A percentile compares a stretch with the other conserved stretches of the same genome.
Conservation (phyloP, 2,329 filamentous ascomycete genomes). For the Aspergillus sp. region DNA sequence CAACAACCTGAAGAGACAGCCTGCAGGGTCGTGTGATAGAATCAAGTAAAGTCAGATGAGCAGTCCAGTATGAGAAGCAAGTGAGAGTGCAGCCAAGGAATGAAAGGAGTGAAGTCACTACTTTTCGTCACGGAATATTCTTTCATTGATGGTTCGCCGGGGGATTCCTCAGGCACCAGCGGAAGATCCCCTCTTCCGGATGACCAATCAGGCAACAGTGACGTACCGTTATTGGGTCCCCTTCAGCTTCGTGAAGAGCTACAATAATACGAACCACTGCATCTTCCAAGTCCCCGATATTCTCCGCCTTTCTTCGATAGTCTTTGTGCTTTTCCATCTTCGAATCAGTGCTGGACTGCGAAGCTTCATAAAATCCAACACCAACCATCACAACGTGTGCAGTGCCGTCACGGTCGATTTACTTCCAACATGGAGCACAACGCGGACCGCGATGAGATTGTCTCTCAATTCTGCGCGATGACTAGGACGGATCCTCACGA, state of each 20-base stretch:
- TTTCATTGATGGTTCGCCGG: neutral
- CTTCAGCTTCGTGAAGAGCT: conserved; percentile 11
- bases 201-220: conserved; percentile 44
- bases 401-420: neutral
- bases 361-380: neutral
- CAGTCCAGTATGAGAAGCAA: neutral
- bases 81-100: neutral
- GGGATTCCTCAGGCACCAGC: conserved; percentile 20
- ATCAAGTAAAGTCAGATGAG: neutral
- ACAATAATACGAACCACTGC: neutral
- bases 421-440: conserved; percentile 37
- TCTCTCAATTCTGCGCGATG: conserved; percentile 58
- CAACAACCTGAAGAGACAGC: neutral
- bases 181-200: conserved; percentile 32
- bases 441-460: conserved; percentile 44
- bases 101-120: neutral
- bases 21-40: neutral
- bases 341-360: neutral
- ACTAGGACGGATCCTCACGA: conserved; percentile 55
- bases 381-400: neutral
- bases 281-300: neutral
- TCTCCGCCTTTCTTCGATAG: neutral
- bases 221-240: conserved; percentile 30
- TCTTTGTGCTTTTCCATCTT: neutral
- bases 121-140: neutral